Base-by-base conservation (phyloP, 306 rosid species). In the Calophaca sinica region DNA sequence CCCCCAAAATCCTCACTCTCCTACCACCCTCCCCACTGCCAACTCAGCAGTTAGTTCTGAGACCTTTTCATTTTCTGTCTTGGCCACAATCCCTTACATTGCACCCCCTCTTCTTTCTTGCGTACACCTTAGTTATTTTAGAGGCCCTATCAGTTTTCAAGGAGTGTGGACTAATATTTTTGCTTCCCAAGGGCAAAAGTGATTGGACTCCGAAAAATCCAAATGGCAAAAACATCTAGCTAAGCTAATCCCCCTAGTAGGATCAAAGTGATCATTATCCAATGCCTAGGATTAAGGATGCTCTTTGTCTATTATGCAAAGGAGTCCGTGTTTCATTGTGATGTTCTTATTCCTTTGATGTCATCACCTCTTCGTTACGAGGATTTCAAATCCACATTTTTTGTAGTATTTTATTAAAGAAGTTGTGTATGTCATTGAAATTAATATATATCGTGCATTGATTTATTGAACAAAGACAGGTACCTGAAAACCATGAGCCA, bases 401-500 rank as follows among this genome's bases (percentile, higher is more conserved):
- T 67, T 68, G 11, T 14, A 49, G n/a, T 2, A 14, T 3, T 54
- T 44, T 12, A 14, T 29, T 5, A 11, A 11, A 42, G 6, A 68
- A 46, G 44, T 2, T 46, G 45, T 44, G 28, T 2, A 38, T 52
- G 31, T 12, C 26, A 36, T 64, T 66, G 15, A 63, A 28, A 78
- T 57, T 5, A 20, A 36, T 14, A 60, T 7, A 69, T 51, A 57
- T 26, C 35, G 28, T 41, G 51, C 54, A 14, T 44, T 52, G 57
- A 69, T 64, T 52, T 29, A 32, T 60, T 48, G 55, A 70, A 64
- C 13, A 60, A 39, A 55, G 66, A 45, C 42, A 81, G 74, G 83
- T 82, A 94, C 98, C 98, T 87, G 92, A 86, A 88, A 88, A 59
- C 97, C 97, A 73, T 91, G 97, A 74, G 87, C 97, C 77, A 94